Conservation (phyloP, 305 asterid genomes). For the Fraxinus dipetala region DNA sequence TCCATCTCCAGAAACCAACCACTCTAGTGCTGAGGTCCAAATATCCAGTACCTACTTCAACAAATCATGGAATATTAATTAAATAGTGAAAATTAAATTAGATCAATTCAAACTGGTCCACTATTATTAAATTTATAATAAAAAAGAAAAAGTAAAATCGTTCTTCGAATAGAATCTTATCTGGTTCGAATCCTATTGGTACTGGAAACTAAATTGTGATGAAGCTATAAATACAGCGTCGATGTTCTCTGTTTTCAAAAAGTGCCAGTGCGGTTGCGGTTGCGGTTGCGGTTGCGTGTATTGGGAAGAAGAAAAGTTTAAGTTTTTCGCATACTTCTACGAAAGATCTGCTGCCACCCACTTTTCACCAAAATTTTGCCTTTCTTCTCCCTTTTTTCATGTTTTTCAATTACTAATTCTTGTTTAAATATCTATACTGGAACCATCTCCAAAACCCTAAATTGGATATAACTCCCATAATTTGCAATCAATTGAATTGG, state of each 20-base stretch:
- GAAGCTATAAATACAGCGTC: not conserved
- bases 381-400: not conserved
- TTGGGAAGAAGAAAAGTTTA: not conserved
- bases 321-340: not conserved
- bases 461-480: not conserved
- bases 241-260: not conserved
- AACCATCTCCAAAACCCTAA: not conserved
- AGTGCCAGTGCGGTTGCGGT: not conserved
- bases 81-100: not conserved
- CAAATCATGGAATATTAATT: not conserved
- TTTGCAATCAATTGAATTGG: not conserved
- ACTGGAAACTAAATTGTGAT: not conserved
- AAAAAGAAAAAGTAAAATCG: not conserved
- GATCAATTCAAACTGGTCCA: not conserved
- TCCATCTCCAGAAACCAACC: not conserved
- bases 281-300: not conserved
- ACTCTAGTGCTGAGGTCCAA: not conserved
- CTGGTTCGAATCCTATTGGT: not conserved
- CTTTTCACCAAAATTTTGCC: constrained; percentile 10
- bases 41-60: not conserved
- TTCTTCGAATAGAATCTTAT: not conserved
- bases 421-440: not conserved
- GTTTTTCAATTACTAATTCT: not conserved
- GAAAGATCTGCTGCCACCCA: constrained; percentile 11
- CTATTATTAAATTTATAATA: not conserved